Conservation (phyloP, 768 basidiomycete species). For the Boletales sp. region DNA sequence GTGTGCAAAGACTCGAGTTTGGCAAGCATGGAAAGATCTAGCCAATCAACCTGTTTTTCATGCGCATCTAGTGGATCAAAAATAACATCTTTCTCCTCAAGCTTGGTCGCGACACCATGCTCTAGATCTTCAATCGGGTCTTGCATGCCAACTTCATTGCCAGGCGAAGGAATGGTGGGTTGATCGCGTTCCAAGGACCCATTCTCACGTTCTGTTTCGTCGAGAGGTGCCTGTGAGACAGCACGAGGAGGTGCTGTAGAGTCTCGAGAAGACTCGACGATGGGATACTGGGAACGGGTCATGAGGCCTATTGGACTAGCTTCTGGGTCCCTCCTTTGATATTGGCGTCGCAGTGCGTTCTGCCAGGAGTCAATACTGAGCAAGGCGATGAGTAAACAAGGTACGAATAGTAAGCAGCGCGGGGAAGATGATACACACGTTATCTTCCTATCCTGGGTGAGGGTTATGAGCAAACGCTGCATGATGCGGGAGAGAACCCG, state of each 20-base stretch:
- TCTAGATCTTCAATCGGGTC: neutral
- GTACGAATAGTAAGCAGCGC: constrained; percentile 13
- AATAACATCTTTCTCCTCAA: constrained; percentile 19
- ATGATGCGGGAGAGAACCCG: constrained; percentile 68
- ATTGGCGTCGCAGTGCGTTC: constrained; percentile 70
- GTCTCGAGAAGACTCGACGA: constrained; percentile 28
- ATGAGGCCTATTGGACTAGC: constrained; percentile 68
- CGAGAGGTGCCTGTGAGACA: constrained; percentile 5
- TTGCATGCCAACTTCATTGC: neutral
- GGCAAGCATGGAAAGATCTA: constrained; percentile 60
- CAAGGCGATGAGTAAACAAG: constrained; percentile 14
- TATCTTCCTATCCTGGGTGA: constrained; percentile 80
- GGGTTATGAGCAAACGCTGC: constrained; percentile 65
- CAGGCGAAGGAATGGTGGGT: constrained; percentile 4
- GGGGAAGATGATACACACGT: constrained; percentile 45
- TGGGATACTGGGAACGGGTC: constrained; percentile 20
- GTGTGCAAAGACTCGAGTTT: constrained; percentile 75
- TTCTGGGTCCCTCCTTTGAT: constrained; percentile 65
- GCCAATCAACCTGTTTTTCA: constrained; percentile 60
- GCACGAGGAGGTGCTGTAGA: constrained; percentile 21
- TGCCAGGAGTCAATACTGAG: constrained; percentile 75
- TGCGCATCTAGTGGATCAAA: constrained; percentile 17
- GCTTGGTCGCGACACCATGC: constrained; percentile 8
- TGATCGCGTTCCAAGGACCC: constrained; percentile 10
- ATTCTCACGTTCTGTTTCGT: constrained; percentile 10